A percentile compares a stretch with the other conserved stretches of the same genome.
These are phyloP conservation scores for Emydomyces testavorans DNA, from an alignment of 2,329 filamentous ascomycete genomes.

Conservation along the genomic window DNA sequence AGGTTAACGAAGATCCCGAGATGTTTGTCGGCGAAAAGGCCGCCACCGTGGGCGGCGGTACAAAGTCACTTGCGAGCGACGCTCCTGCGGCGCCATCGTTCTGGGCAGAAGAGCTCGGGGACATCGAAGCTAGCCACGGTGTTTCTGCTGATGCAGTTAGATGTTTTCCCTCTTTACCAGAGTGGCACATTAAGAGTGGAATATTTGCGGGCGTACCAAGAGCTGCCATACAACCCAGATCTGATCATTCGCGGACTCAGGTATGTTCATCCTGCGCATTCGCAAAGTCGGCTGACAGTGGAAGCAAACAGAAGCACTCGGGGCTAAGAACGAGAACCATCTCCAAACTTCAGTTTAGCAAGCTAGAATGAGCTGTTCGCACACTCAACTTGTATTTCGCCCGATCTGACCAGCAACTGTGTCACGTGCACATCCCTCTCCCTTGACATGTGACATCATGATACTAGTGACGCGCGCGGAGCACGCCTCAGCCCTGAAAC, in stretches of 20 bases:
- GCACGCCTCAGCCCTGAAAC: too few species aligned
- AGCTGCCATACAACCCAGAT: slow-evolving; percentile 39
- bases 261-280: slow-evolving; percentile 7
- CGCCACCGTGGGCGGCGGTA: slow-evolving; percentile 67
- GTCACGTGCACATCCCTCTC: not conserved
- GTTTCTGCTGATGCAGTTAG: slow-evolving; percentile 31
- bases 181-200: slow-evolving; percentile 1
- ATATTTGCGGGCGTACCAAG: slow-evolving; percentile 30
- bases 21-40: slow-evolving; percentile 79
- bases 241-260: not conserved
- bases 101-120: slow-evolving; percentile 31
- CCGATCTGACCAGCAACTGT: not conserved
- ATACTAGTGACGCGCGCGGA: too few species aligned
- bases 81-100: slow-evolving; percentile 29
- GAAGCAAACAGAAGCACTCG: not conserved
- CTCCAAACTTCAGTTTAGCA: too few species aligned
- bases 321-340: too few species aligned
- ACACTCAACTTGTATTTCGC: too few species aligned
- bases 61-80: slow-evolving; percentile 32
- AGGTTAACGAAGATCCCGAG: slow-evolving; percentile 54
- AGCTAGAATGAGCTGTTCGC: not conserved
- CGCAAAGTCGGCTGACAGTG: not conserved
- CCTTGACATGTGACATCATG: not conserved
- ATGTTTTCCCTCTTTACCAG: not conserved
- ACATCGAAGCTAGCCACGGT: slow-evolving; percentile 46